Evolutionary conservation across 2,329 filamentous ascomycete species (phyloP).

Genomic region (Onygena corvina): DNA sequence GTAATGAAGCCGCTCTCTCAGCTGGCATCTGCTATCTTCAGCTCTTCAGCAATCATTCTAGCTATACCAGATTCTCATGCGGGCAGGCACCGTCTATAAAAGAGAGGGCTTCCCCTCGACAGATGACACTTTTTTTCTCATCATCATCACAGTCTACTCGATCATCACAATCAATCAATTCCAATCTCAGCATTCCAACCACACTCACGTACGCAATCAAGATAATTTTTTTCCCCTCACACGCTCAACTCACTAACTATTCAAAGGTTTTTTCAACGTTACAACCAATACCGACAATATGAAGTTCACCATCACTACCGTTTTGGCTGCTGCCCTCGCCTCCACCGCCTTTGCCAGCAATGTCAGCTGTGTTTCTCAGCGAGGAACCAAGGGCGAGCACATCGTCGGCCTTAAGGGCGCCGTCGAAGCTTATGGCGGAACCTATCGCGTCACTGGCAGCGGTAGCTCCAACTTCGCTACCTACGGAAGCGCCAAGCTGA

Average conservation of each 20-base stretch:
- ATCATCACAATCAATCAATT: neutral
- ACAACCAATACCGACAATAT: constrained; percentile 3
- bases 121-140: neutral
- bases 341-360: constrained; percentile 10
- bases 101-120: neutral
- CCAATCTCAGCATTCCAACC: neutral
- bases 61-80: neutral
- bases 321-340: constrained; percentile 4
- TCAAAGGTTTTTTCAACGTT: neutral
- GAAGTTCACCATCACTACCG: constrained; percentile 10
- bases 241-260: neutral
- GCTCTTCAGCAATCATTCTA: neutral
- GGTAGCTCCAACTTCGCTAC: constrained; percentile 9
- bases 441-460: constrained; percentile 9
- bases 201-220: neutral
- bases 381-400: constrained; percentile 9
- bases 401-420: constrained; percentile 12
- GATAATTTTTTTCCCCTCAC: neutral
- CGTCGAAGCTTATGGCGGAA: constrained; percentile 8
- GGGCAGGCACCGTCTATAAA: neutral
- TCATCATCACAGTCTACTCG: neutral
- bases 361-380: constrained; percentile 8
- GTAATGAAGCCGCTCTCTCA: neutral
- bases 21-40: neutral
- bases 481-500: constrained; percentile 10